Evolutionary conservation across 192 early-diverging fungal genomes (phyloP).

Genomic region (Coemansia brasiliensis): DNA sequence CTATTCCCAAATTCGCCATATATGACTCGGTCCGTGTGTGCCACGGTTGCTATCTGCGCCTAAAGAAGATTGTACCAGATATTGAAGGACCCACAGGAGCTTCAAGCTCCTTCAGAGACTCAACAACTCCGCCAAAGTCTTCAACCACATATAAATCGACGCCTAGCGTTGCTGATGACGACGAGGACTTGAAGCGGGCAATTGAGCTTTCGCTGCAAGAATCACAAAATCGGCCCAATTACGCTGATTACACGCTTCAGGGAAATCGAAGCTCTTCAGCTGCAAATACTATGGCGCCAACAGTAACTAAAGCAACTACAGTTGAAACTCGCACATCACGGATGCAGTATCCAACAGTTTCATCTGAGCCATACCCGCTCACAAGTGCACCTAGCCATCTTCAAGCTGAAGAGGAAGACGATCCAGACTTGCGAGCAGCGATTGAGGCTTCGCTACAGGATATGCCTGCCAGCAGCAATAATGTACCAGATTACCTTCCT

Average conservation of each 20-base stretch:
- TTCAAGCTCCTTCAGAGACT: constrained; percentile 10
- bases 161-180: constrained; percentile 61
- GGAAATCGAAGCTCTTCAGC: constrained; percentile 10
- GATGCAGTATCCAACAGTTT: constrained; percentile 18
- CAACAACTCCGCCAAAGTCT: constrained; percentile 2
- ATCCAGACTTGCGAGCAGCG: constrained; percentile 70
- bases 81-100: constrained; percentile 14
- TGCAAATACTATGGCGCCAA: not conserved
- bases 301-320: not conserved
- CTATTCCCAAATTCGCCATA: constrained; percentile 85
- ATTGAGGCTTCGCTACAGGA: constrained; percentile 78
- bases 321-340: constrained; percentile 6
- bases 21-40: constrained; percentile 92
- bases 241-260: constrained; percentile 39
- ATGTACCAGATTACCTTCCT: constrained; percentile 26
- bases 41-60: constrained; percentile 84
- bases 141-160: constrained; percentile 10
- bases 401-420: constrained; percentile 59
- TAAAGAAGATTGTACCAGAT: constrained; percentile 59
- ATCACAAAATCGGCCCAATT: constrained; percentile 51
- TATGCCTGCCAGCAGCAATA: constrained; percentile 23
- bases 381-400: constrained; percentile 21
- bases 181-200: constrained; percentile 88
- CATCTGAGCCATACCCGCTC: constrained; percentile 39
- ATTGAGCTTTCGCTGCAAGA: constrained; percentile 88